phyloP scores from a whole-genome alignment of 2,329 filamentous ascomycete genomes.

The Byssochlamys sp. region DNA sequence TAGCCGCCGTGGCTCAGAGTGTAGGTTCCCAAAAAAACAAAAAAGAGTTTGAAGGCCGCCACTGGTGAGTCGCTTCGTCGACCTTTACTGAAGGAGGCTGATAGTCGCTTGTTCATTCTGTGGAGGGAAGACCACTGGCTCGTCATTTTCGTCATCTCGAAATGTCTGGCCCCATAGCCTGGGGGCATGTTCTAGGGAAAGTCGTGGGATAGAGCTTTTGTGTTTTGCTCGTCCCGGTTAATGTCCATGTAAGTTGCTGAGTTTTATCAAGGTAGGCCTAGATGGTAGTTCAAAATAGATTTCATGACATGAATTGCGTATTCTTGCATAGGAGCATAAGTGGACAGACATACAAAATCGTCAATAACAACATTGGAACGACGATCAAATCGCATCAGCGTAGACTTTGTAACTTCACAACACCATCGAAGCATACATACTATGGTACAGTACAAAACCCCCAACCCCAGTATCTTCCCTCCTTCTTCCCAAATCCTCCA shows the following conservation, averaged over 20 bases:
- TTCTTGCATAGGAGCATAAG: too few species aligned
- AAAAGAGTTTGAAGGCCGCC: slow-evolving; percentile 1
- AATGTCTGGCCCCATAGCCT: not conserved
- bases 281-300: not conserved
- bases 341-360: too few species aligned
- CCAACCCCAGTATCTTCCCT: too few species aligned
- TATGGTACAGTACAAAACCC: too few species aligned
- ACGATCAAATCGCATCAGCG: too few species aligned
- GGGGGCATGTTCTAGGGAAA: not conserved
- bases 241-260: not conserved
- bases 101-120: slow-evolving; percentile 2
- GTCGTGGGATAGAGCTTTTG: not conserved
- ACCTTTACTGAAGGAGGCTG: slow-evolving; percentile 13
- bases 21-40: not conserved
- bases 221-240: not conserved
- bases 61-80: slow-evolving; percentile 19
- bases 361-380: too few species aligned
- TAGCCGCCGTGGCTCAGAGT: not conserved
- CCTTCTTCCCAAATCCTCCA: too few species aligned
- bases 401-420: too few species aligned
- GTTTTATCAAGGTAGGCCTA: not conserved
- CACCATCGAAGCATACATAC: too few species aligned
- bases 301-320: not conserved
- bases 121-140: not conserved
- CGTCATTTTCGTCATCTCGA: not conserved